Evolutionary conservation across 805 yeast genomes (phyloP).

Genomic region (Suhomyces prunicola): DNA sequence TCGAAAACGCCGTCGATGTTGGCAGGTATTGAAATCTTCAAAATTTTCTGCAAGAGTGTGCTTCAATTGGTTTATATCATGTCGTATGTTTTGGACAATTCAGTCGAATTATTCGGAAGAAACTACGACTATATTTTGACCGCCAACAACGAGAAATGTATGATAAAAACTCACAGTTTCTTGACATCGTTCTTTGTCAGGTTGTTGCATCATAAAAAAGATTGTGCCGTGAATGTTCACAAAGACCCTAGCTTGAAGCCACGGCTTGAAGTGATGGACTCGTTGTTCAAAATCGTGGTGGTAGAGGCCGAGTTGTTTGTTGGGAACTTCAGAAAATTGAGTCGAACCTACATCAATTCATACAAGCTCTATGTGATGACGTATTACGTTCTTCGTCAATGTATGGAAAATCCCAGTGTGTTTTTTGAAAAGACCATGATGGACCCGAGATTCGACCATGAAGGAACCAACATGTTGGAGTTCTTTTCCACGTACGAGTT

Average conservation of each 20-base stretch:
- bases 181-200: slow-evolving; percentile 38
- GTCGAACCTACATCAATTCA: slow-evolving; percentile 37
- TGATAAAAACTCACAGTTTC: slow-evolving; percentile 41
- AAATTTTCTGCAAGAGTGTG: slow-evolving; percentile 39
- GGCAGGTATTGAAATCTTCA: slow-evolving; percentile 42
- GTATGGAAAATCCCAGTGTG: slow-evolving; percentile 38
- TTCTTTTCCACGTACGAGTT: slow-evolving; percentile 36
- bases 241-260: slow-evolving; percentile 13
- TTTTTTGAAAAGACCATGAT: slow-evolving; percentile 30
- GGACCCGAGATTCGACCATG: slow-evolving; percentile 28
- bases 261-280: slow-evolving; percentile 31
- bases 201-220: slow-evolving; percentile 35
- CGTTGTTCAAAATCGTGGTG: slow-evolving; percentile 29
- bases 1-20: slow-evolving; percentile 28
- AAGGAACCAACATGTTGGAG: slow-evolving; percentile 39
- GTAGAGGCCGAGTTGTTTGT: slow-evolving; percentile 42
- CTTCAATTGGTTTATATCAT: slow-evolving; percentile 42
- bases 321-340: slow-evolving; percentile 38
- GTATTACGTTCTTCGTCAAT: slow-evolving; percentile 38
- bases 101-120: slow-evolving; percentile 39
- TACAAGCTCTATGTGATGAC: slow-evolving; percentile 41
- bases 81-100: slow-evolving; percentile 41
- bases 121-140: slow-evolving; percentile 38
- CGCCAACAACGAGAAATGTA: slow-evolving; percentile 33
- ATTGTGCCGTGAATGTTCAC: slow-evolving; percentile 20